A percentile compares a stretch with the other conserved stretches of the same genome.
phyloP scores from a whole-genome alignment of 139 green algal species.

The Eudorina sp. region DNA sequence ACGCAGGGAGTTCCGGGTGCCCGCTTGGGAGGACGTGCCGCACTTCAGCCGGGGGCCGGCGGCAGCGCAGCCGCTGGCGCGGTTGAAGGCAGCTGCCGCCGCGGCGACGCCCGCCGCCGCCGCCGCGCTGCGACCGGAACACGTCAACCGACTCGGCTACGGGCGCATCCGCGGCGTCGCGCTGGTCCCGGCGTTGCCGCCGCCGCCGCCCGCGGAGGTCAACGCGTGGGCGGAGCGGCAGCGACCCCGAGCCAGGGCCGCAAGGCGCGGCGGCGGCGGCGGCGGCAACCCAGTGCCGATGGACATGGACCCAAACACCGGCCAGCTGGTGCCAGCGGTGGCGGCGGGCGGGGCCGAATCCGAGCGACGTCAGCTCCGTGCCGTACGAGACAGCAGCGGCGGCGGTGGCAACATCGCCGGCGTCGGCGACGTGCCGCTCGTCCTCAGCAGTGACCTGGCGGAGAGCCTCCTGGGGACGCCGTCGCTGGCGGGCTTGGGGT shows the following conservation, averaged over 20 bases:
- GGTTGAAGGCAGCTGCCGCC: neutral
- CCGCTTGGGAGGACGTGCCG: slow-evolving; percentile 46
- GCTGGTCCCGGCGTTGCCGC: slow-evolving; percentile 36
- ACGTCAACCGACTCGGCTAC: slow-evolving; percentile 31
- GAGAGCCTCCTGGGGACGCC: slow-evolving; percentile 30
- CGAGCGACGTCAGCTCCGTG: no score
- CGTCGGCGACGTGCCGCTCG: neutral
- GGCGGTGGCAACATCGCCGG: neutral
- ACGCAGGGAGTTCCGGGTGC: slow-evolving; percentile 58
- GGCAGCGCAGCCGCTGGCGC: slow-evolving; percentile 8
- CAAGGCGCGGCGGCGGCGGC: slow-evolving; percentile 1
- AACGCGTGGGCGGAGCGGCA: slow-evolving; percentile 13
- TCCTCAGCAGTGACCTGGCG: neutral
- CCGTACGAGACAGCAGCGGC: no score
- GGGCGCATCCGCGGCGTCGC: slow-evolving; percentile 20
- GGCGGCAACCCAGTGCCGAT: slow-evolving; percentile 31
- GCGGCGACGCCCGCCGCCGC: neutral
- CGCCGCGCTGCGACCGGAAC: neutral
- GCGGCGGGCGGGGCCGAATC: neutral
- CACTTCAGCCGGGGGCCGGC: slow-evolving; percentile 12
- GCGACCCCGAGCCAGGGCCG: neutral
- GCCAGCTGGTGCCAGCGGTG: slow-evolving; percentile 66
- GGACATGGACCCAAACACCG: slow-evolving; percentile 87
- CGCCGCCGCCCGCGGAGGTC: slow-evolving; percentile 39
- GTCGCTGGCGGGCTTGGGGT: neutral